Evolutionary conservation across 169 alveolate genomes (phyloP).

Genomic region (Plasmodium sp.): DNA sequence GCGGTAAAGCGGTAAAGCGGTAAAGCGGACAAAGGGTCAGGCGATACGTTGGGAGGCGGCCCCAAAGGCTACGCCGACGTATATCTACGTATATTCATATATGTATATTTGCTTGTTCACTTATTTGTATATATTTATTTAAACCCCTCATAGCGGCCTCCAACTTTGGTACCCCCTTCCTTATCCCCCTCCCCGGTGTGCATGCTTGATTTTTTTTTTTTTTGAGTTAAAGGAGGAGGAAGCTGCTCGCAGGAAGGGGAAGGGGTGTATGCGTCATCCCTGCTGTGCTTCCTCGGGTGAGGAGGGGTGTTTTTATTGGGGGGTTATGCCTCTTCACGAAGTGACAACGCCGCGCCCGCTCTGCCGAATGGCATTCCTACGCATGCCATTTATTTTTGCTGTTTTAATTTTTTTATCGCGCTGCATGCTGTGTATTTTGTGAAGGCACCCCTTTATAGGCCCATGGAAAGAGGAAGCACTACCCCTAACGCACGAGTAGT

Average conservation of each 20-base stretch:
- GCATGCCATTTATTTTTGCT: neutral
- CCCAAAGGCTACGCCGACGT: neutral
- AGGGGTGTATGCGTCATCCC: neutral
- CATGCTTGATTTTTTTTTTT: neutral
- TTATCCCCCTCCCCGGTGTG: neutral
- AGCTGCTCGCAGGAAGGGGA: neutral
- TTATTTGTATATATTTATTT: no score
- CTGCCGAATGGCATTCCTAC: neutral
- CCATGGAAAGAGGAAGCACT: neutral
- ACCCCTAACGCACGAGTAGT: neutral
- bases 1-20: neutral
- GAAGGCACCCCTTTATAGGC: neutral
- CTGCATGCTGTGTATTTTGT: neutral
- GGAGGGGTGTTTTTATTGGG: neutral
- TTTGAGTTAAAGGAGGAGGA: neutral
- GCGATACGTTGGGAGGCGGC: neutral
- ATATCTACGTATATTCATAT: neutral
- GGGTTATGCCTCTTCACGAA: neutral
- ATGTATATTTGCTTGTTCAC: no score
- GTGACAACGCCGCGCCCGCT: neutral
- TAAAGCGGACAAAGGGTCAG: neutral
- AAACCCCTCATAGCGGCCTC: neutral
- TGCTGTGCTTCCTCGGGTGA: neutral
- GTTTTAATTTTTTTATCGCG: neutral
- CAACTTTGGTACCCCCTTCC: neutral